These are phyloP conservation scores for Sordaria brevicollis DNA, from an alignment of 495 filamentous ascomycete species.

Conservation along the genomic window DNA sequence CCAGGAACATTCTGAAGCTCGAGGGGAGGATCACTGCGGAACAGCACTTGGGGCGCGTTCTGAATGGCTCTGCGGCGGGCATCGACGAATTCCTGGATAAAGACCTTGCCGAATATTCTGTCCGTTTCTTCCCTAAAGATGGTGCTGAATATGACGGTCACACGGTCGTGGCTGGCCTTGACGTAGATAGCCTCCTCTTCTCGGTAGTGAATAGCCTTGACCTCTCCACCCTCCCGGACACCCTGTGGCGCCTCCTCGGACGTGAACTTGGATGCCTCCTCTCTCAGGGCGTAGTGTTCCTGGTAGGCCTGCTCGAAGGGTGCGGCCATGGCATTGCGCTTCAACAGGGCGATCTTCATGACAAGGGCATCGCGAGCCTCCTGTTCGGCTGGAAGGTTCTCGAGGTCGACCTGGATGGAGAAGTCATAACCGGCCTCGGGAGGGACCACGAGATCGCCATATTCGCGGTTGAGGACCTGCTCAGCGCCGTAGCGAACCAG, in stretches of 20 bases:
- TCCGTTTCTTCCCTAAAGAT: slow-evolving; percentile 97
- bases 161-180: slow-evolving; percentile 91
- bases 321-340: slow-evolving; percentile 96
- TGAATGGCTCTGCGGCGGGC: slow-evolving; percentile 88
- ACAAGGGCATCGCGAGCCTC: slow-evolving; percentile 78
- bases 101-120: slow-evolving; percentile 92
- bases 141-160: slow-evolving; percentile 98
- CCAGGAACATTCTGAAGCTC: slow-evolving; percentile 83
- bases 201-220: slow-evolving; percentile 94
- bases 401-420: slow-evolving; percentile 78
- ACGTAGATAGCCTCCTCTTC: slow-evolving; percentile 99
- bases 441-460: slow-evolving; percentile 78
- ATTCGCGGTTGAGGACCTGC: slow-evolving; percentile 83
- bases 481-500: slow-evolving; percentile 87
- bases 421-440: slow-evolving; percentile 93
- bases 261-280: slow-evolving; percentile 82
- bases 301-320: slow-evolving; percentile 95
- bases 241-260: slow-evolving; percentile 87
- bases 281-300: slow-evolving; percentile 73
- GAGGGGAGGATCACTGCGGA: slow-evolving; percentile 86
- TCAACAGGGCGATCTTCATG: slow-evolving; percentile 74
- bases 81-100: slow-evolving; percentile 91
- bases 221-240: slow-evolving; percentile 74
- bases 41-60: slow-evolving; percentile 97
- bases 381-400: slow-evolving; percentile 69